Base-by-base conservation (phyloP, 1,139 yeast genomes). In the Saccharomyces hybrid region DNA sequence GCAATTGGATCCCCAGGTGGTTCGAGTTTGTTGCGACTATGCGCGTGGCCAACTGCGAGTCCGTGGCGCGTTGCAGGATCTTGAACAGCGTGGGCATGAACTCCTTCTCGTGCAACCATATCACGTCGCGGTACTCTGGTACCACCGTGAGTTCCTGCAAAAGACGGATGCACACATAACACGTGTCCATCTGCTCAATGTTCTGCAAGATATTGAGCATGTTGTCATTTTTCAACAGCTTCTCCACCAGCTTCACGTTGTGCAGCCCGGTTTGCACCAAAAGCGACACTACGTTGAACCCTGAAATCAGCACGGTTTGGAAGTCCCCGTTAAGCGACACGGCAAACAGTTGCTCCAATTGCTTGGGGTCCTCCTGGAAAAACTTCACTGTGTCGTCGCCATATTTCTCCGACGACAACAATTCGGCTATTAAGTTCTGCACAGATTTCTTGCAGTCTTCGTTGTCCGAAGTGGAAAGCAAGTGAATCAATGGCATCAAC, bases 381-480 rank as follows among this genome's bases (percentile, higher is more conserved):
- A 78, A 81, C 57, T 69, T 78, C 31, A 79, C 78, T 47, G 77
- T 72, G 41, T 78, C 81, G 51, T 73, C 64, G 52, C 78, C 67
- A 65, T 67, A 67, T 58, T 66, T 53, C 4, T 64, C 67, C 24
- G 65, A 56, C 6, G 66, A 64, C 24, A 79, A 72, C 61, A 86
- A 76, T 62, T 86, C 95, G 55, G 84, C 82, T 53, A 84, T 74
- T 59, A 88, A 75, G 41, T 87, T 88, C 58, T 87, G 78, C 34
- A 86, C 78, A 66, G 84, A 85, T 70, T 87, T 86, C 64, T 84
- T 79, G 32, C 88, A 86, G 63, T 90, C 97, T n/a, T 56, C 56
- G 51, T 65, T 65, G 38, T 57, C 57, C 7, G 62, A 59, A 29
- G 63, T 61, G n/a, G 60, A 58, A 34, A 68, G 58, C 12, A 68